Evolutionary conservation across 495 filamentous ascomycete species (phyloP), one percentile per base, ranked within the genome.

Genomic region (Aspergillus conjunctus): DNA sequence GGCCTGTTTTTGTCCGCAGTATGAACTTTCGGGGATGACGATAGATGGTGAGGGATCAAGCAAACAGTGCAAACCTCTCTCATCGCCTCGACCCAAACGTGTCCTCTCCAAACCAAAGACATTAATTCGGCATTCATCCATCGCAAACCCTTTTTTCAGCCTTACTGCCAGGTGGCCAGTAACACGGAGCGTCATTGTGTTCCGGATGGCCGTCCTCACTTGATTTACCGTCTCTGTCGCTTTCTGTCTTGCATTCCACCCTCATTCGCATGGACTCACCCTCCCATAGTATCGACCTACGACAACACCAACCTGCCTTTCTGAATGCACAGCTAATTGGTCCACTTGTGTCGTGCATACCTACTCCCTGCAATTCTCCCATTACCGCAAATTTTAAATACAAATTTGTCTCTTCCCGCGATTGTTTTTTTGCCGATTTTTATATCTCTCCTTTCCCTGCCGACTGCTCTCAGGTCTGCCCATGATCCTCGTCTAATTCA

Each of bases 131-230:
- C 43, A 51, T 62, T 54, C 60, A 51, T 50, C 30, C 31, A 43
- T 30, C 39, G 4, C 56, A 31, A 17, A 32, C 39, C 53, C 50
- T 56, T 54, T 61, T 56, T 49, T 61, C 60, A 60, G 51, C 43
- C 72, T 72, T 72, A 62, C 66, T 74, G 71, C 71, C 74, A 78
- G 64, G 70, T 77, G 74, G 71, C 73, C 75, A 74, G 64, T 66
- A 66, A 39, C 45, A 39, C 34, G 22, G 20, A 39, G n/a, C 37
- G 39, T 58, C 57, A 48, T 56, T 48, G 51, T 51, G 20, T 61
- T 49, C 68, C 66, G 44, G 54, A 70, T 70, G 68, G 68, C 59
- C 62, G 32, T 53, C 21, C 26, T 53, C n/a, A 60, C 41, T 54
- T 64, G 56, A 68, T 46, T 41, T 49, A 46, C 45, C 21, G 8